These are phyloP conservation scores for Termitomyces sp. DNA, from an alignment of 768 basidiomycete species.

Conservation along the genomic window DNA sequence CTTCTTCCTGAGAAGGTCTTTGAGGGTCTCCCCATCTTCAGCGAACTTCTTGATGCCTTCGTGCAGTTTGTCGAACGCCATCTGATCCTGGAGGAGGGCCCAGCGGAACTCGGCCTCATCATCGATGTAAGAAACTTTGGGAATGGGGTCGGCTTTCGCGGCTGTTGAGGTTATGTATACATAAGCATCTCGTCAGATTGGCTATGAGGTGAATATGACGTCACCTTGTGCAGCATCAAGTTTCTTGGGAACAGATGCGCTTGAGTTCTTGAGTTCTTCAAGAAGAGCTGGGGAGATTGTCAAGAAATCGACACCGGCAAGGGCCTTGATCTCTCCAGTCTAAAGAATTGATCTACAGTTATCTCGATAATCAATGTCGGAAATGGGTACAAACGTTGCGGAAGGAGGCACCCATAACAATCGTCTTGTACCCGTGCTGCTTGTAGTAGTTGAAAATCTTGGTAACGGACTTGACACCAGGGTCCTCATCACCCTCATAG, in stretches of 20 bases:
- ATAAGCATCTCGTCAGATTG: background rate
- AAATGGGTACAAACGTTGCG: slow-evolving; percentile 68
- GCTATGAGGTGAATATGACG: slow-evolving; percentile 20
- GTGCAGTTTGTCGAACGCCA: slow-evolving; percentile 99
- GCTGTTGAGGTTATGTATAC: no score
- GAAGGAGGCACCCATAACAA: slow-evolving; percentile 99
- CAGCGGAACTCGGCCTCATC: slow-evolving; percentile 97
- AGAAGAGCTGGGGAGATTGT: slow-evolving; percentile 91
- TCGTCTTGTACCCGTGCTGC: slow-evolving; percentile 96
- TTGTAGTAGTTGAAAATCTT: slow-evolving; percentile 99
- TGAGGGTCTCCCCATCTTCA: slow-evolving; percentile 90
- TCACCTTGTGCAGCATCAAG: slow-evolving; percentile 64
- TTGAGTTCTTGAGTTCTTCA: slow-evolving; percentile 87
- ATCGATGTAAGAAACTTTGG: slow-evolving; percentile 84
- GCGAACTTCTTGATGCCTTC: slow-evolving; percentile 99
- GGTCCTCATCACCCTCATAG: slow-evolving; percentile 91
- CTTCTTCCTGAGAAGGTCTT: slow-evolving; percentile 72
- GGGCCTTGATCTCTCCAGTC: slow-evolving; percentile 88
- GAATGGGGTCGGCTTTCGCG: slow-evolving; percentile 54
- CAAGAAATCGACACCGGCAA: slow-evolving; percentile 97
- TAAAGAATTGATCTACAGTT: slow-evolving; percentile 23
- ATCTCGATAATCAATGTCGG: background rate
- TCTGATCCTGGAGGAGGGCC: slow-evolving; percentile 85
- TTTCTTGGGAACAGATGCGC: slow-evolving; percentile 76
- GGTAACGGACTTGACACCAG: slow-evolving; percentile 93